Evolutionary conservation across 176 grass and related monocot species (phyloP).

Genomic region (Luzula sylvatica): DNA sequence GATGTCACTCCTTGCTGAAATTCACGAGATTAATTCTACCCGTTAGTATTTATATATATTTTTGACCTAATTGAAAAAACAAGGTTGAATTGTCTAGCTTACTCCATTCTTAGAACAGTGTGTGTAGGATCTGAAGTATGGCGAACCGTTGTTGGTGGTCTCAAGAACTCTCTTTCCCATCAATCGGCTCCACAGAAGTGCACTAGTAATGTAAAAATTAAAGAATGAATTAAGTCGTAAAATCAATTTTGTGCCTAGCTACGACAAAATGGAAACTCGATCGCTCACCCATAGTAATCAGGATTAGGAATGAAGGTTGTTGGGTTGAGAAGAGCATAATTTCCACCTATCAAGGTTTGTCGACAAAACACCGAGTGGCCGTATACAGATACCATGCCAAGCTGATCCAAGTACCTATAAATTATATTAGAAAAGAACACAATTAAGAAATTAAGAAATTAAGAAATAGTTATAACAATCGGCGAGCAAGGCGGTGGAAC

Average conservation of each 20-base stretch:
- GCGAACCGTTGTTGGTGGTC: conserved; percentile 12
- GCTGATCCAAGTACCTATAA: conserved; percentile 53
- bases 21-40: background rate
- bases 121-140: conserved; percentile 41
- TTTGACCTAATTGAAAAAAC: background rate
- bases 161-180: conserved; percentile 39
- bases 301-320: conserved; percentile 44
- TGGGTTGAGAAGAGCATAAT: conserved; percentile 56
- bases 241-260: background rate
- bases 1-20: conserved; percentile 37
- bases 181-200: conserved; percentile 41
- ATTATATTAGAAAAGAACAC: background rate
- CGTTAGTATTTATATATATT: background rate
- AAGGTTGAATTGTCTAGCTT: background rate
- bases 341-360: conserved; percentile 48
- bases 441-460: no score
- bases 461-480: no score
- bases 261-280: background rate
- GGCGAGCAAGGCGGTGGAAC: no score
- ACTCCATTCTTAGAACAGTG: conserved; percentile 47
- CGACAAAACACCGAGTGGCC: conserved; percentile 49
- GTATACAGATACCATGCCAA: conserved; percentile 35
- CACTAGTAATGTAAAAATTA: conserved; percentile 16
- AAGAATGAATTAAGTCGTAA: background rate
- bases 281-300: conserved; percentile 50